Evolutionary conservation across 805 yeast species (phyloP).

Genomic region (Diddensiella transvaalensis): DNA sequence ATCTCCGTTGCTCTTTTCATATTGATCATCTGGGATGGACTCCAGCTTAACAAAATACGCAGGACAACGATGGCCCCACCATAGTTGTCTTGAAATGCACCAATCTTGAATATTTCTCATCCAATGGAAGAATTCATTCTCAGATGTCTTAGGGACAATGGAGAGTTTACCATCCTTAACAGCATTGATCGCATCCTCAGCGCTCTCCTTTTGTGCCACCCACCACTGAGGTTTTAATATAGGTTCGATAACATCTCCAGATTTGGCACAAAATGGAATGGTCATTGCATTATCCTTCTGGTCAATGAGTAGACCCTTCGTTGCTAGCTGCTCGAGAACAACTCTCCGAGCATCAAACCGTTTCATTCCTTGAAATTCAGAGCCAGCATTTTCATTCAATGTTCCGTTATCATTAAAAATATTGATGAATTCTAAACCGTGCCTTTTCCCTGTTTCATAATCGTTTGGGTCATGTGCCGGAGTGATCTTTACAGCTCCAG

Average conservation of each 20-base stretch:
- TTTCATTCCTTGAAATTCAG: slow-evolving; percentile 81
- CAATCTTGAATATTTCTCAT: slow-evolving; percentile 94
- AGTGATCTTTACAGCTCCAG: slow-evolving; percentile 99
- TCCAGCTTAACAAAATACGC: slow-evolving; percentile 83
- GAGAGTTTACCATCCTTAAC: slow-evolving; percentile 77
- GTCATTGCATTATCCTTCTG: slow-evolving; percentile 96
- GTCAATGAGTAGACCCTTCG: slow-evolving; percentile 69
- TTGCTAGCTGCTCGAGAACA: slow-evolving; percentile 78
- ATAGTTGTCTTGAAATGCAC: slow-evolving; percentile 93
- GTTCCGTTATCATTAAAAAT: slow-evolving; percentile 90
- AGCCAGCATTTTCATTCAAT: slow-evolving; percentile 86
- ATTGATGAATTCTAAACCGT: slow-evolving; percentile 80
- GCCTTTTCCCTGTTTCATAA: slow-evolving; percentile 94
- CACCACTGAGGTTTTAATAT: slow-evolving; percentile 99
- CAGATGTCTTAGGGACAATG: slow-evolving; percentile 84
- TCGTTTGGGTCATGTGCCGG: slow-evolving; percentile 99
- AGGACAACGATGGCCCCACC: slow-evolving; percentile 99
- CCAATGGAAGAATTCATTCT: slow-evolving; percentile 94
- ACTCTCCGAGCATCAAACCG: slow-evolving; percentile 88
- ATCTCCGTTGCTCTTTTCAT: slow-evolving; percentile 51
- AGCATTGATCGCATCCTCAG: slow-evolving; percentile 78
- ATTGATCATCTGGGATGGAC: slow-evolving; percentile 54
- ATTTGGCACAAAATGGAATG: slow-evolving; percentile 89
- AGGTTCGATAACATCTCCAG: slow-evolving; percentile 97
- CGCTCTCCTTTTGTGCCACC: slow-evolving; percentile 90